Evolutionary conservation across 2,329 filamentous ascomycete species (phyloP).

Genomic region (Phoma herbarum): DNA sequence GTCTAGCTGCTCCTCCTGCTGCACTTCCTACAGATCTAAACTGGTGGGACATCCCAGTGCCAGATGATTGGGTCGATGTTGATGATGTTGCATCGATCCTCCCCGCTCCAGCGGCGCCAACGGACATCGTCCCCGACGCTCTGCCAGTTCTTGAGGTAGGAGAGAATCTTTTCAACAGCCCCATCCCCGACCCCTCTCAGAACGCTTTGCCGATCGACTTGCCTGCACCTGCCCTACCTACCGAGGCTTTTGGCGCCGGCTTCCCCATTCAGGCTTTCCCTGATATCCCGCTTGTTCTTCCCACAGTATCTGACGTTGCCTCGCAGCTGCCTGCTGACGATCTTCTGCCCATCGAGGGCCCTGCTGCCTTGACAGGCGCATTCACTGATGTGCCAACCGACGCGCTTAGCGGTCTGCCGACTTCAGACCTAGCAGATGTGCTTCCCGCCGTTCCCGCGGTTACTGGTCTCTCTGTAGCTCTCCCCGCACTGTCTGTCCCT

Average conservation of each 20-base stretch:
- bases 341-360: conserved; percentile 1
- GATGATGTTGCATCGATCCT: neutral
- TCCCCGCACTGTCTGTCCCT: neutral
- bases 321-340: neutral
- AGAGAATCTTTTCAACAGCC: neutral
- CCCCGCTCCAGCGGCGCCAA: neutral
- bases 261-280: conserved; percentile 12
- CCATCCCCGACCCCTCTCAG: neutral
- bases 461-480: neutral
- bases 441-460: neutral
- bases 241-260: conserved; percentile 9
- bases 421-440: neutral
- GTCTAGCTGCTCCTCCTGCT: neutral
- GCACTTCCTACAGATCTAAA: neutral
- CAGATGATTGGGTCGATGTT: conserved; percentile 3
- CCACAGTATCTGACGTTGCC: neutral
- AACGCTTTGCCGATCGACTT: neutral
- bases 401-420: conserved; percentile 9
- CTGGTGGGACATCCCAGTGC: conserved; percentile 2
- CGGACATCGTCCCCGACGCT: neutral
- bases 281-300: conserved; percentile 10
- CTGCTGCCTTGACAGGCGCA: conserved; percentile 2
- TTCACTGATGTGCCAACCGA: conserved; percentile 7
- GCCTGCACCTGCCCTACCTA: conserved; percentile 1
- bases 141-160: neutral